A percentile compares a stretch with the other conserved stretches of the same genome.
Conservation (phyloP, 176 grass and related monocot genomes). For the Tillandsia leiboldiana region DNA sequence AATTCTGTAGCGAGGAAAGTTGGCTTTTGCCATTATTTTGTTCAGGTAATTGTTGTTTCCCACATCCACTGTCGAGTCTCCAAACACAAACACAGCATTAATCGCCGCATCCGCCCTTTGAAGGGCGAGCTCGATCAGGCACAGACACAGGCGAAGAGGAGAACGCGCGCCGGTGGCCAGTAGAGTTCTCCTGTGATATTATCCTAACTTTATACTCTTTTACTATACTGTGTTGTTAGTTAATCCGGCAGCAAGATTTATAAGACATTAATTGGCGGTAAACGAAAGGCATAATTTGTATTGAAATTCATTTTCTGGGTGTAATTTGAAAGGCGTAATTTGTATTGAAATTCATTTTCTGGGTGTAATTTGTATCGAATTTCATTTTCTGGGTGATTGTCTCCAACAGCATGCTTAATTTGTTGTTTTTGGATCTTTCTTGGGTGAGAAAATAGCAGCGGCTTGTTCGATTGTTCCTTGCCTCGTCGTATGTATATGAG, state of each 20-base stretch:
- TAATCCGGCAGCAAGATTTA: not conserved
- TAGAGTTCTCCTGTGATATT: not conserved
- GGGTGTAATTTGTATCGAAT: no score
- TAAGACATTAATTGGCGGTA: not conserved
- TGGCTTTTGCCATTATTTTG: constrained; percentile 9
- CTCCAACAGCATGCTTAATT: not conserved
- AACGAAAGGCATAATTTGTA: not conserved
- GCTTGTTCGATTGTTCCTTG: not conserved
- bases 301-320: not conserved
- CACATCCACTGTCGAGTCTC: constrained; percentile 24
- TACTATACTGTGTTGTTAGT: not conserved
- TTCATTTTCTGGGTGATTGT: not conserved
- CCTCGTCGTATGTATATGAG: no score
- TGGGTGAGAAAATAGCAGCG: not conserved
- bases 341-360: not conserved
- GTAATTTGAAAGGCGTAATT: not conserved
- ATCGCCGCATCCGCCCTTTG: constrained; percentile 3
- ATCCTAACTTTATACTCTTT: not conserved
- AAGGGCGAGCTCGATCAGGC: not conserved
- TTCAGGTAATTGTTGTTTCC: constrained; percentile 28
- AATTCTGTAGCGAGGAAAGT: constrained; percentile 20
- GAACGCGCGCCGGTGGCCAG: not conserved
- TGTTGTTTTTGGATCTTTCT: not conserved
- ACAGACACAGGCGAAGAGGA: not conserved
- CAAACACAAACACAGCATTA: constrained; percentile 20